Base-by-base conservation (phyloP, 2,329 filamentous ascomycete genomes). In the Penicillium sp. region DNA sequence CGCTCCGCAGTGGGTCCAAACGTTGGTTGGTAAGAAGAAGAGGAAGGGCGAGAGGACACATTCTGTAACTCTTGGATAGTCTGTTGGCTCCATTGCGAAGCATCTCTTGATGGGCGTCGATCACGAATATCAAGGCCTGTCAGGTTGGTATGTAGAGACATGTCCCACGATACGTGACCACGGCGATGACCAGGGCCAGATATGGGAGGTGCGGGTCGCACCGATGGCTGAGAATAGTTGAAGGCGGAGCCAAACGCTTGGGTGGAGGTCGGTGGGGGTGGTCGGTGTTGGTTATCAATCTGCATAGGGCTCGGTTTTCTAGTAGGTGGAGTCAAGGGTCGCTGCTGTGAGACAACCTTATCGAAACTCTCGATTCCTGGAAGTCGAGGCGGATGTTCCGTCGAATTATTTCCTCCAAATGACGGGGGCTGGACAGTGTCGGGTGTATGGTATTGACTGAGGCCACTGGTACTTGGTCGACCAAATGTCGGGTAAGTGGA, bases 331-430 rank as follows among this genome's bases (percentile, higher is more conserved):
- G 89, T 84, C 11, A 79, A 71, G 1, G 86, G 82, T 18, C 83
- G 83, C 54, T 83, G 83, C 23, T 86, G 88, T 21, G 67, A 68
- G 21, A 74, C 62, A n/a, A 90, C 79, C 52, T 90, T 87, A 67
- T 93, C 91, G 65, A 97, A 96, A 14, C 91, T 95, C 70, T 96
- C 91, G 61, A 97, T 97, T 13, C 92, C 92, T 1, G 92, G 92
- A 13, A 97, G 81, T 34, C 91, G 86, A 13, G 91, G 75, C 6
- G 81, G 83, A 63, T 87, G 86, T 71, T 79, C 34, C 73, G 77
- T 28, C 78, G 74, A 61, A 71, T 83, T 68, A 73, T 83, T 70
- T 67, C 81, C 68, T 54, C 82, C 67, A 76, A 83, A 74, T 67
- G 84, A 66, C 70, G 85, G 69, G 75, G 83, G 74, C 28, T 59